Evolutionary conservation across 2,329 filamentous ascomycete species (phyloP), one percentile per base, ranked within the genome.

Genomic region (Verticillium zaregamsianum): DNA sequence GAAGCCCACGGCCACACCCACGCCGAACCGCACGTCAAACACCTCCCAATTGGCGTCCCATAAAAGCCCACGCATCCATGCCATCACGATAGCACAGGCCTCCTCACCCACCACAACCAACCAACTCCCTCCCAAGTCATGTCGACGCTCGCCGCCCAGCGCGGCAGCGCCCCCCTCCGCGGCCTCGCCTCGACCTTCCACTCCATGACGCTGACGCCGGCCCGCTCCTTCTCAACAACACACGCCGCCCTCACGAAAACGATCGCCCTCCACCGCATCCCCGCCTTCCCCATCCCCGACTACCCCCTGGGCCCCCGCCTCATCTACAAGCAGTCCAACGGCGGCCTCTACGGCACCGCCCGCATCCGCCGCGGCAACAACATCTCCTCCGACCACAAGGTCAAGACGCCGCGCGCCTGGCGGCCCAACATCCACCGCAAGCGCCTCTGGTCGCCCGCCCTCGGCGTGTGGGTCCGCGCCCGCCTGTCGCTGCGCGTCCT

Each of bases 321-420:
- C 65, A 79, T 88, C 67, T 95, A 91, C 83, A 93, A 94, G 78
- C 91, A 95, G 76, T 88, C 89, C 68, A 91, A 93, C 80, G 82
- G 79, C 62, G 90, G 90, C 55, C 86, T 93, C 9, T 92, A 91
- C 78, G 91, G 89, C 68, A 77, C 77, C 49, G 80, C 86, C 66
- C 86, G 86, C 70, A 90, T 93, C 72, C 90, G 87, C 58, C 92
- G 90, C 76, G 91, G 91, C 73, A 93, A 94, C 84, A 90, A 86
- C 68, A 87, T 94, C 58, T 87, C 86, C 55, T 80, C 84, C 67
- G 82, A 87, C 68, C 84, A 88, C 71, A 83, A 88, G 72, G 84
- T 84, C 71, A 93, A 92, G 78, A 88, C 87, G 59, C 85, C 87
- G 56, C 86, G 91, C 62, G 78, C 82, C 68, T 95, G 91, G 91